phyloP scores from a whole-genome alignment of 1,284 basidiomycete species.

The Ustilago shanxiensis region DNA sequence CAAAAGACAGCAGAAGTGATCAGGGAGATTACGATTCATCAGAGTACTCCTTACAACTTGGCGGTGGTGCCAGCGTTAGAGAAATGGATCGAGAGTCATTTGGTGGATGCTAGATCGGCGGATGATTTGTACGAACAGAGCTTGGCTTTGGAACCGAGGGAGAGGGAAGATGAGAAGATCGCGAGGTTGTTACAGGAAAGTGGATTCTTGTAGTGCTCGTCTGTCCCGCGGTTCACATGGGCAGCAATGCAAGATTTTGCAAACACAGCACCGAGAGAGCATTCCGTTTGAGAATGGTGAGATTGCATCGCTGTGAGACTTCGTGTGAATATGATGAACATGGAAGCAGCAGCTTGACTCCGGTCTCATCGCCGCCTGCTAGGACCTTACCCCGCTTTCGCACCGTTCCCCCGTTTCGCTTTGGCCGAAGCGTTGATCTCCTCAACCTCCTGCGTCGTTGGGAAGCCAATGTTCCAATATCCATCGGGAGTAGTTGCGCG shows the following conservation, averaged over 20 bases:
- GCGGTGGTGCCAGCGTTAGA: conserved; percentile 78
- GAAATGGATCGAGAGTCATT: conserved; percentile 81
- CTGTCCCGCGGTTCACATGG: not conserved
- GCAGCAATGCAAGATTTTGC: not conserved
- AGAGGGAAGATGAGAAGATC: conserved; percentile 87
- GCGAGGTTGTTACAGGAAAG: conserved; percentile 86
- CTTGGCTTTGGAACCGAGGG: conserved; percentile 87
- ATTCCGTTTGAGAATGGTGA: no score
- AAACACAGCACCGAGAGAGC: no score
- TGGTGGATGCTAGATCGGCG: conserved; percentile 71
- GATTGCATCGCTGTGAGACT: no score
- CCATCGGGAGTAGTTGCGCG: conserved; percentile 31
- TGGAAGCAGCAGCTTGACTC: no score
- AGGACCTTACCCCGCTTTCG: not conserved
- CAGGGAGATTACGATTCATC: conserved; percentile 95
- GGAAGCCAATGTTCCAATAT: conserved; percentile 51
- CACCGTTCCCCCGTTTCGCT: not conserved
- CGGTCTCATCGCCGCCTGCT: not conserved
- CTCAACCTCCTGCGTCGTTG: conserved; percentile 35
- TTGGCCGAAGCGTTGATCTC: conserved; percentile 22
- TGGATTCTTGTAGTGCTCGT: conserved; percentile 77
- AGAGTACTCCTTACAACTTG: conserved; percentile 85
- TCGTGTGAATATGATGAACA: no score
- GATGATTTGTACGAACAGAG: conserved; percentile 79
- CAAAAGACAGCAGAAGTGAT: conserved; percentile 94